A percentile compares a stretch with the other conserved stretches of the same genome.
Conservation (phyloP, 306 rosid species). For the Elaeagnus macrophylla region DNA sequence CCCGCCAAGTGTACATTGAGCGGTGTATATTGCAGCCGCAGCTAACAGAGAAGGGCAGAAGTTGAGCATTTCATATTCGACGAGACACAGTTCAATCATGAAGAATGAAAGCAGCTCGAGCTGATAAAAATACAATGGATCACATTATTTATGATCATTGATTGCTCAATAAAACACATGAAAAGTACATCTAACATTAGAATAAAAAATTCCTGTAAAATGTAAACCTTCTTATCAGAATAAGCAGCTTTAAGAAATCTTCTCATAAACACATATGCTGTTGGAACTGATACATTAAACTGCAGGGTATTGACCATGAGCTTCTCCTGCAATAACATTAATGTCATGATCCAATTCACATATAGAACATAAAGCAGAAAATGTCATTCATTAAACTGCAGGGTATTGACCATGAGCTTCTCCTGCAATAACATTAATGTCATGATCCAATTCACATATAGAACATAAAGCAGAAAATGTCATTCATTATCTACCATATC, state of each 20-base stretch:
- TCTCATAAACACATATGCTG: constrained; percentile 47
- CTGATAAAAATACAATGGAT: constrained; percentile 30
- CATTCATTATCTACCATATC: constrained; percentile 26
- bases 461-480: background rate
- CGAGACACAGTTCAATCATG: constrained; percentile 73
- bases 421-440: constrained; percentile 22
- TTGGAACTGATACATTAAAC: constrained; percentile 52
- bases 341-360: no score
- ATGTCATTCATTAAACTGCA: constrained; percentile 49
- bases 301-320: constrained; percentile 41
- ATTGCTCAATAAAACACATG: background rate
- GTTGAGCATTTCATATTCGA: constrained; percentile 62
- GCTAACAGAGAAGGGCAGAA: constrained; percentile 71
- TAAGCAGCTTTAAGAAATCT: constrained; percentile 53
- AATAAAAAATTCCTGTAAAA: background rate
- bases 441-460: no score
- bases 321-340: constrained; percentile 33
- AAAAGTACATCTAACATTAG: no score
- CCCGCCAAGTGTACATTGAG: constrained; percentile 46
- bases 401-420: constrained; percentile 39
- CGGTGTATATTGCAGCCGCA: constrained; percentile 78
- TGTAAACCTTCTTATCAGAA: constrained; percentile 32
- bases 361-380: no score
- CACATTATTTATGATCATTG: background rate
- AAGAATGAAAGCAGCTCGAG: constrained; percentile 64